Evolutionary conservation across 2,329 filamentous ascomycete genomes (phyloP).

Genomic region (Fusarium multiceps): DNA sequence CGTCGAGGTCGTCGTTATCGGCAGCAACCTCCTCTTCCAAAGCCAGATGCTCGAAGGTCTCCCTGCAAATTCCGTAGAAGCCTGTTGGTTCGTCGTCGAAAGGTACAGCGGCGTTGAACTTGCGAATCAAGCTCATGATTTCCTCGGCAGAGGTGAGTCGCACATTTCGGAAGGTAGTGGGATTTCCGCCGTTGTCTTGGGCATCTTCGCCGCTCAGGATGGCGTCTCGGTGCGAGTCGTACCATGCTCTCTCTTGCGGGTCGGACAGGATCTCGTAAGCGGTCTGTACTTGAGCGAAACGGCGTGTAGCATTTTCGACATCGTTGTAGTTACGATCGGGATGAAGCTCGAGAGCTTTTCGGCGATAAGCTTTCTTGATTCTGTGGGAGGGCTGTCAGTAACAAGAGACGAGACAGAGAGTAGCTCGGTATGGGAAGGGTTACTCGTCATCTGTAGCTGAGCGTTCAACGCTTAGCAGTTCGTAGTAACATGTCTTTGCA

Average conservation of each 20-base stretch:
- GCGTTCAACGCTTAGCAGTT: slow-evolving; percentile 79
- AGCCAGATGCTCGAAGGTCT: slow-evolving; percentile 83
- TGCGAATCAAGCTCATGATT: slow-evolving; percentile 80
- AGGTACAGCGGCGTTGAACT: slow-evolving; percentile 80
- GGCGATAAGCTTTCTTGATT: slow-evolving; percentile 93
- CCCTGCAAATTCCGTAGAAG: slow-evolving; percentile 84
- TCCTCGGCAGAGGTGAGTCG: slow-evolving; percentile 84
- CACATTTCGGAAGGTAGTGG: slow-evolving; percentile 74
- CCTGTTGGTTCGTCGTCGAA: slow-evolving; percentile 84
- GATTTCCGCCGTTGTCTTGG: slow-evolving; percentile 57
- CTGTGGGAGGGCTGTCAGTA: slow-evolving; percentile 54
- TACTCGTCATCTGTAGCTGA: slow-evolving; percentile 85
- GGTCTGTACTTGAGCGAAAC: slow-evolving; percentile 91
- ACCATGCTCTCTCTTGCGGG: slow-evolving; percentile 95
- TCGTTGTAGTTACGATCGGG: slow-evolving; percentile 94
- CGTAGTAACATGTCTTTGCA: slow-evolving; percentile 85
- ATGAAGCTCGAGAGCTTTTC: slow-evolving; percentile 91
- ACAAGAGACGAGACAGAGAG: not conserved
- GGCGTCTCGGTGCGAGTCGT: slow-evolving; percentile 90
- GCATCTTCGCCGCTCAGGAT: slow-evolving; percentile 77
- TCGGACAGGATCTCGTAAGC: slow-evolving; percentile 98
- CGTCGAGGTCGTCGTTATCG: slow-evolving; percentile 71
- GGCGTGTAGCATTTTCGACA: slow-evolving; percentile 81
- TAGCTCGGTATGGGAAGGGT: slow-evolving; percentile 40
- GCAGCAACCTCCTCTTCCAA: slow-evolving; percentile 82